phyloP scores from a whole-genome alignment of 1,139 yeast genomes.

The Hyphopichia khmerensis region DNA sequence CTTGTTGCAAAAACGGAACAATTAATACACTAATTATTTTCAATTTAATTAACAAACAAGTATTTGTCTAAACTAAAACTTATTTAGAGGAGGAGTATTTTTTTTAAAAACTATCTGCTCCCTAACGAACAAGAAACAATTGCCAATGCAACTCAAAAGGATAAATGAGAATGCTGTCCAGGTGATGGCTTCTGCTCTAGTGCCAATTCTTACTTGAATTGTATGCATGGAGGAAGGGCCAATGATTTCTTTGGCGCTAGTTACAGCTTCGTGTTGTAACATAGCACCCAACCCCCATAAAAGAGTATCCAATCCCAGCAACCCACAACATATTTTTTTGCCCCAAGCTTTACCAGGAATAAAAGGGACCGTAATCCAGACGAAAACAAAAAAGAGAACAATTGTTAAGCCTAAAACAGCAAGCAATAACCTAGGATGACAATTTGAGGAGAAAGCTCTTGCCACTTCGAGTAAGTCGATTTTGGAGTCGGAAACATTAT shows the following conservation, averaged over 20 bases:
- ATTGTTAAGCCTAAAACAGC: conserved; percentile 47
- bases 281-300: conserved; percentile 72
- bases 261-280: conserved; percentile 63
- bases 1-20: not conserved
- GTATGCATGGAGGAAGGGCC: conserved; percentile 53
- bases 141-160: conserved; percentile 19
- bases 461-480: conserved; percentile 45
- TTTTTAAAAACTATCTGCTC: conserved; percentile 1
- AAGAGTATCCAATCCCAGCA: conserved; percentile 40
- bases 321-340: conserved; percentile 29
- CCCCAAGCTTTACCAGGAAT: conserved; percentile 43
- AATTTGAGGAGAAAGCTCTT: conserved; percentile 37
- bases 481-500: conserved; percentile 20
- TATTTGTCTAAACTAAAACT: not conserved
- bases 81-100: not conserved
- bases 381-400: conserved; percentile 34
- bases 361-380: conserved; percentile 48
- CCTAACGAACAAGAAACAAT: conserved; percentile 9
- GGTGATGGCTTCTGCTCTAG: conserved; percentile 56
- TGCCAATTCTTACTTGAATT: conserved; percentile 46
- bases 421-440: conserved; percentile 57
- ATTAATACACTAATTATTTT: too few species aligned
- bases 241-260: conserved; percentile 43
- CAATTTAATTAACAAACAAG: too few species aligned
- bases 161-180: conserved; percentile 62